Conservation (phyloP, 169 alveolate species). For the Eimeria necatrix region DNA sequence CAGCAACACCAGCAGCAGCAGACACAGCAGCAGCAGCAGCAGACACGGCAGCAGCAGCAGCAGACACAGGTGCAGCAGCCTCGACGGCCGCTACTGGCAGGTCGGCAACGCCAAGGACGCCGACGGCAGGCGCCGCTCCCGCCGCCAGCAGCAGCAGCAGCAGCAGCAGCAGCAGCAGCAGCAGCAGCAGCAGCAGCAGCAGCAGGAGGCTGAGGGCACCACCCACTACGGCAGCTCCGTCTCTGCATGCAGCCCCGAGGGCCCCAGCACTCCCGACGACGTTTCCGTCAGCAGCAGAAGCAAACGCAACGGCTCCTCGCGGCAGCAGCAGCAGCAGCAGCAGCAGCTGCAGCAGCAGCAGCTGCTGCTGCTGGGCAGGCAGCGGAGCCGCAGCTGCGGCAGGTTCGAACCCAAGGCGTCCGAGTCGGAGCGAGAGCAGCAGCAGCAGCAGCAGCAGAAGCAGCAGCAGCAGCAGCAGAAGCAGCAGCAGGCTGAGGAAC, state of each 20-base stretch:
- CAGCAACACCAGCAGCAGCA: slow-evolving; percentile 9
- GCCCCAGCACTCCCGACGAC: slow-evolving; percentile 16
- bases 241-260: neutral
- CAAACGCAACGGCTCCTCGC: neutral
- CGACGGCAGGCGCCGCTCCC: neutral
- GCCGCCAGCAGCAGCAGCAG: slow-evolving; percentile 45
- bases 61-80: neutral
- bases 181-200: slow-evolving; percentile 5
- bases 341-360: slow-evolving; percentile 22
- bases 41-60: slow-evolving; percentile 15
- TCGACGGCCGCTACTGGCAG: slow-evolving; percentile 29
- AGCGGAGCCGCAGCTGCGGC: neutral
- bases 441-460: neutral
- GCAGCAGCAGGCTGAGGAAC: neutral
- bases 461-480: too few species aligned
- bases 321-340: slow-evolving; percentile 22
- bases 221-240: neutral
- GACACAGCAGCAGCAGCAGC: slow-evolving; percentile 40
- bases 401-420: neutral
- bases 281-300: slow-evolving; percentile 55
- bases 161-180: neutral
- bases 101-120: neutral
- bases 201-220: neutral
- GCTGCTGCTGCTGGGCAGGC: neutral
- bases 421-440: neutral